A percentile compares a stretch with the other conserved stretches of the same genome.
Conservation (phyloP, 257 asterid species). For the Petunia axillaris region DNA sequence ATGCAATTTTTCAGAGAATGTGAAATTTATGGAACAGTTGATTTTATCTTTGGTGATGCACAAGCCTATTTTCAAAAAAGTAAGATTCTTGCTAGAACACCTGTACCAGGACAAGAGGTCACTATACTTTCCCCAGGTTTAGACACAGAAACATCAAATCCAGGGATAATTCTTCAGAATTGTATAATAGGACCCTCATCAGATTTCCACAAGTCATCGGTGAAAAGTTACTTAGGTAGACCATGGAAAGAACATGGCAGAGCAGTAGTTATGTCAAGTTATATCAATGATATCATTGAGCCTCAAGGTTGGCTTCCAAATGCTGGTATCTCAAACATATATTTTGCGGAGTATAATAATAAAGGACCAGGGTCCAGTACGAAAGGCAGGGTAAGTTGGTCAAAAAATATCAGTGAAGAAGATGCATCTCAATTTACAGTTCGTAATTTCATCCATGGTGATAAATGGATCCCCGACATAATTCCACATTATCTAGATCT, state of each 20-base stretch:
- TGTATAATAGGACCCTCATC: background rate
- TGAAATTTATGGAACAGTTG: background rate
- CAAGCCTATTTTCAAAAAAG: background rate
- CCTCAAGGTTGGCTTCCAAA: background rate
- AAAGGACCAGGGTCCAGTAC: slow-evolving; percentile 19
- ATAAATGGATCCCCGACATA: background rate
- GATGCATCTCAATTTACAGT: slow-evolving; percentile 1
- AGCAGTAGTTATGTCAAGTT: slow-evolving; percentile 20
- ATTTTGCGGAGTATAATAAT: slow-evolving; percentile 18
- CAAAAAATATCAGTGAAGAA: background rate
- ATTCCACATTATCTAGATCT: slow-evolving; percentile 18
- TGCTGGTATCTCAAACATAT: background rate
- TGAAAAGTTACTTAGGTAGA: slow-evolving; percentile 12
- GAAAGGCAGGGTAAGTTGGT: background rate
- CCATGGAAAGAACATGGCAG: slow-evolving; percentile 17
- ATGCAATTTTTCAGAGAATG: background rate
- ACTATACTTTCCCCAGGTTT: background rate
- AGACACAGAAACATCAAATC: background rate
- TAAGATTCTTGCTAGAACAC: background rate
- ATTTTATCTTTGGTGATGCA: background rate
- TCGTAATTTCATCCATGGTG: slow-evolving; percentile 5
- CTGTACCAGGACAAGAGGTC: background rate
- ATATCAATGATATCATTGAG: background rate
- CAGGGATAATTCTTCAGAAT: slow-evolving; percentile 17
- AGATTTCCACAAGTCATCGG: background rate